Evolutionary conservation across 768 basidiomycete genomes (phyloP), one percentile per base, ranked within the genome.

Genomic region (Lactifluus hygrophoroides): DNA sequence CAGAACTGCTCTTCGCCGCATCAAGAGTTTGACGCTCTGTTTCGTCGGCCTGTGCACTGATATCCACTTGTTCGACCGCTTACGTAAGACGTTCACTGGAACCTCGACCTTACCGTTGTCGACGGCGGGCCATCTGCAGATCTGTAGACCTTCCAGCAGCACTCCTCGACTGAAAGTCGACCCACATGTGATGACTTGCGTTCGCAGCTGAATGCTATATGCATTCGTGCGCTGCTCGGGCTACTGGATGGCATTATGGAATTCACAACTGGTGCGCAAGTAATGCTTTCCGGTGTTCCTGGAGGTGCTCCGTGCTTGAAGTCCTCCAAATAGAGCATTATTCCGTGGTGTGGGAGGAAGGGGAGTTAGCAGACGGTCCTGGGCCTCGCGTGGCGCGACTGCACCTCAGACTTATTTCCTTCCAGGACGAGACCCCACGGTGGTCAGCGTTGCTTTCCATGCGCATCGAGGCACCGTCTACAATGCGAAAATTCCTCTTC

Each of bases 291-390:
- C 42, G 4, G 54, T 46, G 13, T 28, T 60, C 7, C 43, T 60
- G 35, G 49, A 51, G 1, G 35, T 28, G 14, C 54, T 60, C 10
- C 43, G 30, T 23, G 19, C 49, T 60, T 11, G 40, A 56, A 23
- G n/a, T 51, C 4, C 43, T 60, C 30, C 54, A 30, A 16, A 49
- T 60, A 8, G 43, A 55, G n/a, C 59, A 60, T 44, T 60, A 54
- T 28, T 54, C 54, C 25, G 59, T 54, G 1, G 49, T 40, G 9
- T 60, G 59, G 59, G 59, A 56, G 7, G 54, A 56, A n/a, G n/a
- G n/a, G n/a, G n/a, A n/a, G n/a, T n/a, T n/a, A 1, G 54, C 51
- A 5, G 43, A 45, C 8, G 32, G 25, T 11, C 14, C 32, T 3
- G 51, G 25, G 2, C 42, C 48, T 8, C 57, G 57, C 37, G 25